A percentile compares a stretch with the other conserved stretches of the same genome.
These are phyloP conservation scores for Cardamine resedifolia DNA, from an alignment of 345 rosid genomes.

Conservation along the genomic window DNA sequence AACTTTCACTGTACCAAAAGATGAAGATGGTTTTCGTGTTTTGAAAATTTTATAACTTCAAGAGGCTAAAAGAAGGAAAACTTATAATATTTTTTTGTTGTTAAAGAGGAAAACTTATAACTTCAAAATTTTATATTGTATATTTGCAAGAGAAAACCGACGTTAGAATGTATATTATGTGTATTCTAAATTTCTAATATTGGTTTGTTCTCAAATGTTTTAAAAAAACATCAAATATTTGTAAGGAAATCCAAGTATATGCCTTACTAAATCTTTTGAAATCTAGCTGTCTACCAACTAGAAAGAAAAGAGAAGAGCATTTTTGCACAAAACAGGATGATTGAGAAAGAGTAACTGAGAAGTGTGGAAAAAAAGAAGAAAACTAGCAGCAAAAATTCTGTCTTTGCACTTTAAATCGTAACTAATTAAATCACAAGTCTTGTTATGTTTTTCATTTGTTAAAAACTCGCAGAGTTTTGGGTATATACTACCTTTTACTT, in stretches of 20 bases:
- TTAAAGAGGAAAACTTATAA: too few species aligned
- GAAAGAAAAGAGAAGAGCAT: neutral
- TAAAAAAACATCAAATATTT: neutral
- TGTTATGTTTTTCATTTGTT: too few species aligned
- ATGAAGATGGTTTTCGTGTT: too few species aligned
- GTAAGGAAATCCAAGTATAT: neutral
- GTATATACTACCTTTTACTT: too few species aligned
- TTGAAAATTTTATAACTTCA: neutral
- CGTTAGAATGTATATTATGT: neutral
- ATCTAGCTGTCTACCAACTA: neutral
- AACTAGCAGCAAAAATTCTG: neutral
- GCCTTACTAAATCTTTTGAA: neutral
- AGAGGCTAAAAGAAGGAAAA: neutral
- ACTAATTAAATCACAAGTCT: neutral
- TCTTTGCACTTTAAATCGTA: neutral
- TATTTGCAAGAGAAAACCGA: neutral
- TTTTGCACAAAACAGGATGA: conserved; percentile 11
- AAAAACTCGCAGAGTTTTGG: too few species aligned
- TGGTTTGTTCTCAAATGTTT: neutral
- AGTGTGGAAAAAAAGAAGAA: neutral
- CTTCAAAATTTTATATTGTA: neutral
- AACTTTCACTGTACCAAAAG: too few species aligned
- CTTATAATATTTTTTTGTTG: too few species aligned
- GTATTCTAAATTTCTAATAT: too few species aligned
- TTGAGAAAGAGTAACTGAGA: neutral